These are phyloP conservation scores for Phytophthora citrophthora DNA, from an alignment of 352 stramenopile species.

Conservation along the genomic window DNA sequence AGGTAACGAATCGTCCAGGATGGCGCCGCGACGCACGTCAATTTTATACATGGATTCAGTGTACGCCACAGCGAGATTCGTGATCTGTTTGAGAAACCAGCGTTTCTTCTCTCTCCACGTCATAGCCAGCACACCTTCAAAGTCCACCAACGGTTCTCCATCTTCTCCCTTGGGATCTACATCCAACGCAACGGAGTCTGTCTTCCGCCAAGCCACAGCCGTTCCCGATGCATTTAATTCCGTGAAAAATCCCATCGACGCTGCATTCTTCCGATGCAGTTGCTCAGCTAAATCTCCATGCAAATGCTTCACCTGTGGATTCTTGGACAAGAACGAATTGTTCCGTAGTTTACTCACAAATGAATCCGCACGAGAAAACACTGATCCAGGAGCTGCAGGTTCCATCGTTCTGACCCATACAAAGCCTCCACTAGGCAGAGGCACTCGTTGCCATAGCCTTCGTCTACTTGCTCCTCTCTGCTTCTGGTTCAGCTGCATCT, in stretches of 20 bases:
- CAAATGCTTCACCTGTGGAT: constrained; percentile 48
- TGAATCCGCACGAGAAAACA: constrained; percentile 46
- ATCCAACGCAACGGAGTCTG: constrained; percentile 52
- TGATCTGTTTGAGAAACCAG: constrained; percentile 80
- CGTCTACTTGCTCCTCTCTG: constrained; percentile 60
- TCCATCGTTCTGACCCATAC: constrained; percentile 68
- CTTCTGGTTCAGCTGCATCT: constrained; percentile 74
- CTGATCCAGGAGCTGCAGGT: constrained; percentile 11
- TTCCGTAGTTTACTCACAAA: constrained; percentile 62
- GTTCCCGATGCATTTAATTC: constrained; percentile 56
- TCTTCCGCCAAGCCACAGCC: constrained; percentile 57
- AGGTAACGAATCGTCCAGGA: constrained; percentile 74
- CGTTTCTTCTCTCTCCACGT: constrained; percentile 75
- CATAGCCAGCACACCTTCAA: constrained; percentile 75
- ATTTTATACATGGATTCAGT: constrained; percentile 70
- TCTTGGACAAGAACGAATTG: constrained; percentile 65
- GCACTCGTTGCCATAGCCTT: constrained; percentile 68
- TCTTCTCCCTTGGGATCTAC: constrained; percentile 40
- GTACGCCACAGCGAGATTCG: constrained; percentile 58
- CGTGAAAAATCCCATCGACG: constrained; percentile 73
- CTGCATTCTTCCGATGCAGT: constrained; percentile 79
- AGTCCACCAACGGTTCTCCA: constrained; percentile 48
- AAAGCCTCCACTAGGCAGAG: constrained; percentile 59
- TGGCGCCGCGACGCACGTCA: constrained; percentile 52
- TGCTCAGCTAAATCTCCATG: constrained; percentile 61